Evolutionary conservation across 345 rosid species (phyloP), one percentile per base, ranked within the genome.

Genomic region (Clarkia xantiana): DNA sequence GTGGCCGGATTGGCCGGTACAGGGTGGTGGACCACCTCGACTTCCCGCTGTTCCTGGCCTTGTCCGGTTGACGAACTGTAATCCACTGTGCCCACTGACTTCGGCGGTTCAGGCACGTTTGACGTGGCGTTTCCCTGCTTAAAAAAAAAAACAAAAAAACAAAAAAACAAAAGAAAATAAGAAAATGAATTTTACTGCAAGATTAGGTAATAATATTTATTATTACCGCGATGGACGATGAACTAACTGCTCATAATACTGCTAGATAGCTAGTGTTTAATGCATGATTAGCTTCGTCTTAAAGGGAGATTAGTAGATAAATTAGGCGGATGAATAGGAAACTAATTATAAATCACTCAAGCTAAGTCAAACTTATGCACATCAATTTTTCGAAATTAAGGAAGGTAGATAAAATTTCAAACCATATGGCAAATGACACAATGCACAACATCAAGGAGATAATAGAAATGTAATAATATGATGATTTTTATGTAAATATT

Each of bases 21-120:
- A 11, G 45, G 2, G 34, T 76, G 72, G 44, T 79, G 91, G 53
- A 64, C 55, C 47, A 75, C 81, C 57, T 81, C 54, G 29, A 77
- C 71, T 0, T 42, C 72, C 74, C 53, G 76, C 40, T 52, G 44
- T 60, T 76, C 84, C 62, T 61, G 62, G 6, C 50, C 64, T 66
- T 76, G 63, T 36, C 90, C 81, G 2, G 83, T 71, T 20, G 87
- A 63, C 1, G 86, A 67, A 16, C 61, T 55, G 18, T 64, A 51
- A 15, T 81, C 76, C n/a, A 41, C 55, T 3, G 90, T 66, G 52
- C 56, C 67, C 46, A 74, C 72, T 47, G 20, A 59, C 44, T 59
- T 25, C 8, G 62, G 36, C 8, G 36, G 36, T 12, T 72, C 76
- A 47, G 51, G 61, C 40, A 29, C 67, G 45, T 52, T 64, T 34